Evolutionary conservation across 768 basidiomycete genomes (phyloP), one percentile per base, ranked within the genome.

Genomic region (Suillus variegatus): DNA sequence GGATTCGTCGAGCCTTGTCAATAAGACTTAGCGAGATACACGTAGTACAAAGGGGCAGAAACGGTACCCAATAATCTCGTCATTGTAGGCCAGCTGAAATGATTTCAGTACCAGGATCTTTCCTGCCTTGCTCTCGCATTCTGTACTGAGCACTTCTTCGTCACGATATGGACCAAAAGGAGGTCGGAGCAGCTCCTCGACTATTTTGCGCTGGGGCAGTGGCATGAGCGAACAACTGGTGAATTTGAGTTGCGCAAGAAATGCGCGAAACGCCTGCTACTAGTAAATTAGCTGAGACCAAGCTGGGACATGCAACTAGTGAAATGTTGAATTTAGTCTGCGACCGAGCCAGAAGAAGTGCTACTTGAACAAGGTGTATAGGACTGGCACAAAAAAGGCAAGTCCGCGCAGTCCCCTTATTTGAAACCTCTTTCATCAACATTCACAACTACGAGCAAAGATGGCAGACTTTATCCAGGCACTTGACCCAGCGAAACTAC

Each of bases 401-500:
- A 36, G 12, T 32, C 18, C 16, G 2, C 14, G 16, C 51, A 52
- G 28, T 32, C 16, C 51, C 51, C 28, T 54, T 51, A 20, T 20
- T 44, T 20, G 44, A 44, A 51, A 36, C 35, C 35, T 36, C 12
- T 36, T 36, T 12, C 54, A 35, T 43, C 18, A 16, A 41, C 40
- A 22, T 43, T 16, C 40, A 41, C 57, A 4, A 10, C 58, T 32
- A 28, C 57, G 14, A 58, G 9, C 14, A 58, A 9, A 43, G 25
- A 85, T 85, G 84, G 81, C 83, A 35, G 92, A 93, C 70, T 91
- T 90, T 66, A 66, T 89, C 8, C 90, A 90, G 70, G 80, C 81
- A 32, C 84, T 94, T 65, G 92, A 94, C 71, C 85, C 91, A 22
- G 84, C 85, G 6, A 91, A 89, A 71, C 84, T 93, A 36, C 82